Evolutionary conservation across 129 eudicot species (phyloP), one percentile per base, ranked within the genome.

Genomic region (Sambucus nigra): DNA sequence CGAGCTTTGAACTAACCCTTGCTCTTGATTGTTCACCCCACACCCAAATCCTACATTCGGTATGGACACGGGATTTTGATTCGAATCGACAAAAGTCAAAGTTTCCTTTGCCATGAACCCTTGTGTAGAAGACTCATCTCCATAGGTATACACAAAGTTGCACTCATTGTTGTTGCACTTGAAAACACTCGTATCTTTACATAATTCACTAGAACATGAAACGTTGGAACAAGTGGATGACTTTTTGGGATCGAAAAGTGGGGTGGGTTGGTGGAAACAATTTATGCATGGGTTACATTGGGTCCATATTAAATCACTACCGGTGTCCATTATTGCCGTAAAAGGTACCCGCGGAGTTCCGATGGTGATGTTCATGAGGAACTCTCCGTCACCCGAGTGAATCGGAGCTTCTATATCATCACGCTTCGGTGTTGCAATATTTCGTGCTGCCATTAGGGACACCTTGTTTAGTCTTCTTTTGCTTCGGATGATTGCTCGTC

Each of bases 231-330:
- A 69, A 0, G 63, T 53, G 0, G 74, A 31, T 0, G 74, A 69
- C 4, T 54, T 69, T 35, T 25, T 46, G 0, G 74, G 74, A 3
- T 65, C 64, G 18, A 65, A 72, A 20, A 72, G 7, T 0, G 78
- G 78, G 16, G 68, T 47, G 2, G 62, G 55, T 25, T 73, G 80
- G 15, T 56, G 12, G 33, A 61, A 57, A 54, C 80, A 73, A 25
- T 63, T 61, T 2, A 5, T 15, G 57, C 80, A 73, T 35, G 80
- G 70, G 12, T 31, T 20, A 31, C 74, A 73, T 28, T 73, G 80
- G 0, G 69, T 47, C 77, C 77, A 72, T 1, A 60, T 65, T 1
- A 72, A 54, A 46, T 72, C 72, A 14, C 72, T 65, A 14, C 72
- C 77, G 0, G 77, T 72, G 53, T 65, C 77, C 8, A 66, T 32